Base-by-base conservation (phyloP, 257 asterid species). In the Capsicum rhomboideum region DNA sequence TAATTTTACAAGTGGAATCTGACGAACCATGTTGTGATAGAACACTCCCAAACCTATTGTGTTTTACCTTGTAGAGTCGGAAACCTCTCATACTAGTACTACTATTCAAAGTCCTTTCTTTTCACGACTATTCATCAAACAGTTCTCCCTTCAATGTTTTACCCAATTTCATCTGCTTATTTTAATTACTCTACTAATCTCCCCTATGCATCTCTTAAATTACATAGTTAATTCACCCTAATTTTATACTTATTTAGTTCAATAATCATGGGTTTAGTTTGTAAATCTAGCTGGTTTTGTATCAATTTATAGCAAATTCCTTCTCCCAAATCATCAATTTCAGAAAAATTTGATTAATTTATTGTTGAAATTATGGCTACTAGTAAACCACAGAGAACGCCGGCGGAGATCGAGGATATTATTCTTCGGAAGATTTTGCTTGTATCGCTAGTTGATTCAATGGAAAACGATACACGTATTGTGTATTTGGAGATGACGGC, bases 331-430 rank as follows among this genome's bases (percentile, higher is more conserved):
- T 71, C 55, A 71, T 42, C 55, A 42, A 11, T 44, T 74, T 28
- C 67, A 16, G 4, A 1, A 23, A 61, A 40, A 40, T 20, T 74
- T 74, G 54, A 23, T 61, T 56, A 56, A 13, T 64, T 75, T 75
- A 11, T 50, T 75, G 81, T 77, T 77, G 63, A 50, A 77, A 77
- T 77, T 52, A 94, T 96, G 98, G 93, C 99, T 89, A 89, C 98
- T 79, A 84, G 72, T 37, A 95, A 91, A 87, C 90, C 94, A 80
- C 88, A 90, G 49, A 82, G 97, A 79, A 88, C 96, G 67, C 93
- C 90, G 77, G 95, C 91, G 42, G 98, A 95, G 90, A 92, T 97
- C 90, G 98, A 95, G 92, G 98, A 97, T 68, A 89, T 93, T 56
- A 92, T 97, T 82, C 93, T 96, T 83, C 92, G 97, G 77, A 96